Evolutionary conservation across 495 filamentous ascomycete genomes (phyloP).

Genomic region (Bathelium albidoporum): DNA sequence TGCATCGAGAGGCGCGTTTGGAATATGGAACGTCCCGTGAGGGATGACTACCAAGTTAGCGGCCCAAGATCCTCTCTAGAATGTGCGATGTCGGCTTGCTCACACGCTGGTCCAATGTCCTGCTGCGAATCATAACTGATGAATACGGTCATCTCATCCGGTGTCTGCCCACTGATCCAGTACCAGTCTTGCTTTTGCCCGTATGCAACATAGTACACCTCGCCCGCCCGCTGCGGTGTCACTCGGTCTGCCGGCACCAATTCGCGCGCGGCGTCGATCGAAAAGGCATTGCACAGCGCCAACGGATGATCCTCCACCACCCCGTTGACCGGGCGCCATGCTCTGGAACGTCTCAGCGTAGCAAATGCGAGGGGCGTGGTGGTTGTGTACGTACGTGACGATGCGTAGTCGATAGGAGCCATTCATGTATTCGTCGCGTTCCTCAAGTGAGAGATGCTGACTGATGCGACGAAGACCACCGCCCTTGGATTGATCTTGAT

Average conservation of each 20-base stretch:
- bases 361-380: background rate
- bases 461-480: background rate
- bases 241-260: background rate
- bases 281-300: background rate
- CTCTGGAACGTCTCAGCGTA: background rate
- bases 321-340: background rate
- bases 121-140: background rate
- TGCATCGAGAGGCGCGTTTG: background rate
- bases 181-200: background rate
- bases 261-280: background rate
- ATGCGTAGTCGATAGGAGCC: background rate
- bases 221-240: background rate
- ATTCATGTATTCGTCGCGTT: background rate
- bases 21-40: background rate
- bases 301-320: background rate
- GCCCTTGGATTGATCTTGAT: background rate
- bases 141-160: background rate
- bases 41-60: background rate
- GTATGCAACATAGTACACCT: background rate
- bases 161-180: background rate
- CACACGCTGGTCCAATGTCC: background rate
- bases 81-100: background rate
- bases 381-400: background rate
- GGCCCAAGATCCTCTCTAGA: background rate
- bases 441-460: background rate